A percentile compares a stretch with the other conserved stretches of the same genome.
Evolutionary conservation across 257 asterid genomes (phyloP).

Genomic region (Haberlea rhodopensis): DNA sequence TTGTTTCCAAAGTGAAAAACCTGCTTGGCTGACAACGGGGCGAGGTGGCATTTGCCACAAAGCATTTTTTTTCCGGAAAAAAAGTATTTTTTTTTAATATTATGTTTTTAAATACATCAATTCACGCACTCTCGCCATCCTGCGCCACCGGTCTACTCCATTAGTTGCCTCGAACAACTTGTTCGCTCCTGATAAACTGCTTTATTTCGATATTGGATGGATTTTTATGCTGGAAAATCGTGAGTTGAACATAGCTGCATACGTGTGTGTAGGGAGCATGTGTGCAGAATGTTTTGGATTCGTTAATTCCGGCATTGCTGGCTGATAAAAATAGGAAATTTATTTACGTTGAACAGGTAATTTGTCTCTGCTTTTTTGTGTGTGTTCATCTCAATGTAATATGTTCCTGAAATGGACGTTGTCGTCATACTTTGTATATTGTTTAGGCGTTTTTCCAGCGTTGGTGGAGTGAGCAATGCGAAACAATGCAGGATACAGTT

Average conservation of each 20-base stretch:
- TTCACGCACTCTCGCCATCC: too few species aligned
- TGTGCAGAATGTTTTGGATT: conserved; percentile 91
- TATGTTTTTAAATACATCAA: too few species aligned
- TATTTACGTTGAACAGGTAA: conserved; percentile 82
- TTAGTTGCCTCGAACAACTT: too few species aligned
- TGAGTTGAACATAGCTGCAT: conserved; percentile 17
- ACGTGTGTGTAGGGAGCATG: conserved; percentile 78
- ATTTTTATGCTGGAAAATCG: conserved; percentile 6
- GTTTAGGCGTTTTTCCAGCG: conserved; percentile 95
- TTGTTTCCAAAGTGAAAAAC: not conserved
- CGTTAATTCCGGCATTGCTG: conserved; percentile 73
- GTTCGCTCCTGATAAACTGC: not conserved
- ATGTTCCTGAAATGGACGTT: conserved; percentile 3
- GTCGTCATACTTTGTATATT: not conserved
- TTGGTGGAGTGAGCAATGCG: conserved; percentile 92
- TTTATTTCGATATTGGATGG: not conserved
- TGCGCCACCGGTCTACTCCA: too few species aligned
- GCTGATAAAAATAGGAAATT: conserved; percentile 82
- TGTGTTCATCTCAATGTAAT: not conserved
- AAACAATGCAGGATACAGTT: conserved; percentile 55
- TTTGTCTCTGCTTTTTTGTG: not conserved
- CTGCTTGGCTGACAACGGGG: not conserved
- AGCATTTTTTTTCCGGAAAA: too few species aligned
- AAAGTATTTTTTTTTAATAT: too few species aligned
- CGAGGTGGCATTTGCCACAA: not conserved